Evolutionary conservation across 2,329 filamentous ascomycete species (phyloP).

Genomic region (Thermomyces lanuginosus): DNA sequence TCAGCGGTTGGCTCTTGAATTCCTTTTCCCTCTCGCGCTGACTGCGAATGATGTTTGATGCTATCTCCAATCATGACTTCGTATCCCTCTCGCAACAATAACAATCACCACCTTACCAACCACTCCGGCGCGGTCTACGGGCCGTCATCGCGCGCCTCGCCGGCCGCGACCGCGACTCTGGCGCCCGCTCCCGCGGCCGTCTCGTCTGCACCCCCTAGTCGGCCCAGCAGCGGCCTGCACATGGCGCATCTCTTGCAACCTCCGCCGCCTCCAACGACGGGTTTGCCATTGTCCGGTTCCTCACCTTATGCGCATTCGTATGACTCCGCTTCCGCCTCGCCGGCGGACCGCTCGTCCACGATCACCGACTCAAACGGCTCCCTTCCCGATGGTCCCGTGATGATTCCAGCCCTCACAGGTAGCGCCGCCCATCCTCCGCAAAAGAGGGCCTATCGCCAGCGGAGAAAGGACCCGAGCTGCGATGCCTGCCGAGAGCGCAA

Average conservation of each 20-base stretch:
- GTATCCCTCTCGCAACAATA: too few relatives aligned
- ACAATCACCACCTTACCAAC: too few relatives aligned
- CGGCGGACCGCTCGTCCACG: slow-evolving; percentile 20
- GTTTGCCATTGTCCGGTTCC: too few relatives aligned
- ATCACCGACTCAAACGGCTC: slow-evolving; percentile 25
- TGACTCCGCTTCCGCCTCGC: slow-evolving; percentile 24
- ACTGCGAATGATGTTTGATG: too few relatives aligned
- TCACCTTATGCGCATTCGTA: slow-evolving; percentile 23
- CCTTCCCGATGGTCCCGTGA: slow-evolving; percentile 19
- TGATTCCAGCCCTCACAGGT: slow-evolving; percentile 16
- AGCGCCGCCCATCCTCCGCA: slow-evolving; percentile 48
- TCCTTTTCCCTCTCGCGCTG: too few relatives aligned
- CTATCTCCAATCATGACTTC: too few relatives aligned
- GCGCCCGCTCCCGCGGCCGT: slow-evolving; percentile 14
- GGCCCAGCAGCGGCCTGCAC: slow-evolving; percentile 23
- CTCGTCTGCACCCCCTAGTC: slow-evolving; percentile 23
- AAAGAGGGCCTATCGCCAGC: slow-evolving; percentile 85
- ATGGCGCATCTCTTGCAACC: slow-evolving; percentile 28
- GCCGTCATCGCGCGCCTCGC: too few relatives aligned
- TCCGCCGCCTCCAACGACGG: slow-evolving; percentile 11
- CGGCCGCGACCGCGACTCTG: too few relatives aligned
- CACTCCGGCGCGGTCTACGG: too few relatives aligned
- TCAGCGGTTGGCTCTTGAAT: too few relatives aligned
- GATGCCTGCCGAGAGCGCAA: slow-evolving; percentile 83
- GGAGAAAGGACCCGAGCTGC: slow-evolving; percentile 91